phyloP scores from a whole-genome alignment of 805 yeast species.

The Suhomyces pyralidae region DNA sequence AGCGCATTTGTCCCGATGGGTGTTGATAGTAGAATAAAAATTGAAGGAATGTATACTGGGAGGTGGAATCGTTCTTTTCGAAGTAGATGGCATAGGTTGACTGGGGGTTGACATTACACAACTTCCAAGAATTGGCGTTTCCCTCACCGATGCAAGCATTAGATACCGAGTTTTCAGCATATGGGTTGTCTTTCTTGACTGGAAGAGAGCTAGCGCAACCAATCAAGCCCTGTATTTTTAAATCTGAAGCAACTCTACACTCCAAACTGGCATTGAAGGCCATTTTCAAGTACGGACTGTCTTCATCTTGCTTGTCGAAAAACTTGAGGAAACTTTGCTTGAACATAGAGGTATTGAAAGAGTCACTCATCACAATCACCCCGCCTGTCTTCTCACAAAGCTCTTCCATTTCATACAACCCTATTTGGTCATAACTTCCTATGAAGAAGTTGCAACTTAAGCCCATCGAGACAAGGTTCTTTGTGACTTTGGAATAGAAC shows the following conservation, averaged over 20 bases:
- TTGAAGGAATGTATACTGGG: constrained; percentile 41
- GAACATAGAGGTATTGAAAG: constrained; percentile 65
- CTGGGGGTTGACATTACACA: constrained; percentile 53
- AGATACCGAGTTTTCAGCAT: constrained; percentile 26
- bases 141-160: constrained; percentile 45
- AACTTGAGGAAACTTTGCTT: constrained; percentile 60
- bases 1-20: constrained; percentile 52
- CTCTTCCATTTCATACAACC: constrained; percentile 63
- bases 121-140: constrained; percentile 57
- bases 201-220: constrained; percentile 58
- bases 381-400: constrained; percentile 62
- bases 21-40: constrained; percentile 63
- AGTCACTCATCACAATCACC: constrained; percentile 57
- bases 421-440: constrained; percentile 69
- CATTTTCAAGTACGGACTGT: constrained; percentile 37
- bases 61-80: constrained; percentile 43
- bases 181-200: constrained; percentile 21
- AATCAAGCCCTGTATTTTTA: constrained; percentile 56
- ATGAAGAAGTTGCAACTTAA: constrained; percentile 56
- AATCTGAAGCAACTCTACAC: constrained; percentile 47
- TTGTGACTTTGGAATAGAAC: constrained; percentile 51
- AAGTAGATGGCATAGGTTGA: constrained; percentile 59
- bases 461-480: constrained; percentile 46
- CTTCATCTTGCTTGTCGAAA: constrained; percentile 35
- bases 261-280: constrained; percentile 63